These are phyloP conservation scores for Cydonia oblonga DNA, from an alignment of 331 rosid species.

Conservation along the genomic window DNA sequence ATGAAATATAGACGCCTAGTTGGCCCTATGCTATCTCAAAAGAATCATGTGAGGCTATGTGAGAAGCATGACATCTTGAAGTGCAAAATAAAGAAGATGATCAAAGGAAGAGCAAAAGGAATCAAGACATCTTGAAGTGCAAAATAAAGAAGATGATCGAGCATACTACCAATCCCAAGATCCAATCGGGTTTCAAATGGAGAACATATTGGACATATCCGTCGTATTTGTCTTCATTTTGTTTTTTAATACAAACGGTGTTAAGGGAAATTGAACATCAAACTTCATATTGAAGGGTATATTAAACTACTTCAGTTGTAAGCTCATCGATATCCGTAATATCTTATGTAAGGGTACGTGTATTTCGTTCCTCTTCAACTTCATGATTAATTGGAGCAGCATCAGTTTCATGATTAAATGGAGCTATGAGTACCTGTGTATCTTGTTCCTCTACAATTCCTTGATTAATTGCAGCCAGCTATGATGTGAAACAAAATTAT, in stretches of 20 bases:
- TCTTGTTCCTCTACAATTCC: not conserved
- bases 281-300: too few species aligned
- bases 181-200: not conserved
- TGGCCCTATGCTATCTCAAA: not conserved
- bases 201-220: not conserved
- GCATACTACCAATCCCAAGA: not conserved
- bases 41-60: fast-evolving
- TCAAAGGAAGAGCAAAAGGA: not conserved
- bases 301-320: too few species aligned
- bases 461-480: not conserved
- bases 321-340: not conserved
- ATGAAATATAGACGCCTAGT: not conserved
- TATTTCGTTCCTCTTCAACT: not conserved
- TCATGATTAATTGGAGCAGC: not conserved
- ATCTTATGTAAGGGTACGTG: not conserved
- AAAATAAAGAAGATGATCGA: not conserved
- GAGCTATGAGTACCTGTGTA: too few species aligned
- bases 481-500: not conserved
- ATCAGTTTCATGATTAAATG: too few species aligned
- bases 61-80: not conserved
- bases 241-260: too few species aligned
- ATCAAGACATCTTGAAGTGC: not conserved
- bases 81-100: not conserved
- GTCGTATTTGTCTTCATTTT: not conserved
- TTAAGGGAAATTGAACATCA: not conserved